Conservation (phyloP, 2,329 filamentous ascomycete genomes). For the Ceratocystis destructans region DNA sequence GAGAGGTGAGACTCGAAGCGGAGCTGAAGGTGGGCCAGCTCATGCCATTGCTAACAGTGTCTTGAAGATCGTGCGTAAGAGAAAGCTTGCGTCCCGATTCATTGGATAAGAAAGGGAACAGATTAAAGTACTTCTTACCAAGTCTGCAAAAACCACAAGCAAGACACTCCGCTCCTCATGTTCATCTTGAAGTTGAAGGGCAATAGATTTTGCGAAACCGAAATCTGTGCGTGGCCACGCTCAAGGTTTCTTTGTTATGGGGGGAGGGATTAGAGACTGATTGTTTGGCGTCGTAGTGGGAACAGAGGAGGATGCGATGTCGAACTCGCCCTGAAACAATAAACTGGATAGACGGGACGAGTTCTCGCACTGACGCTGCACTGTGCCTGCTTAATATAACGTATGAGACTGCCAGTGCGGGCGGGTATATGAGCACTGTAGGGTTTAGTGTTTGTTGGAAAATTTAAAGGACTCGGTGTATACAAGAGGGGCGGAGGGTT, state of each 20-base stretch:
- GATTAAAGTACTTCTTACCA: not conserved
- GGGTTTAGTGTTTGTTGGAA: not conserved
- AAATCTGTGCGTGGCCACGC: not conserved
- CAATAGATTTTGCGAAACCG: not conserved
- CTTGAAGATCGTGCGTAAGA: not conserved
- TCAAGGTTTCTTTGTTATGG: not conserved
- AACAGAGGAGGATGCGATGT: slow-evolving; percentile 1
- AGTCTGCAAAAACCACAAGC: not conserved
- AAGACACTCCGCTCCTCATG: not conserved
- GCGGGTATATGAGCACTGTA: not conserved
- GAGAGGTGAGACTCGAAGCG: not conserved
- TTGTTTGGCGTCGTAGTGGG: slow-evolving; percentile 4
- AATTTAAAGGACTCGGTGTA: not conserved
- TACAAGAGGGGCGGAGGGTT: not conserved
- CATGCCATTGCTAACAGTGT: not conserved
- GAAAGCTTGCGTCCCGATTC: not conserved
- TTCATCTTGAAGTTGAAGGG: not conserved
- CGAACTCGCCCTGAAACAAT: not conserved
- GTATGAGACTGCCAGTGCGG: not conserved
- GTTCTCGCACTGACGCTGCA: not conserved
- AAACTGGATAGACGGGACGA: not conserved
- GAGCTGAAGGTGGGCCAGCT: not conserved
- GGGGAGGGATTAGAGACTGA: not conserved
- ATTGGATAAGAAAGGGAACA: not conserved
- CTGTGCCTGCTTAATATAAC: not conserved